These are phyloP conservation scores for Warburgia ugandensis DNA, from an alignment of 164 flowering plant species.

Conservation along the genomic window DNA sequence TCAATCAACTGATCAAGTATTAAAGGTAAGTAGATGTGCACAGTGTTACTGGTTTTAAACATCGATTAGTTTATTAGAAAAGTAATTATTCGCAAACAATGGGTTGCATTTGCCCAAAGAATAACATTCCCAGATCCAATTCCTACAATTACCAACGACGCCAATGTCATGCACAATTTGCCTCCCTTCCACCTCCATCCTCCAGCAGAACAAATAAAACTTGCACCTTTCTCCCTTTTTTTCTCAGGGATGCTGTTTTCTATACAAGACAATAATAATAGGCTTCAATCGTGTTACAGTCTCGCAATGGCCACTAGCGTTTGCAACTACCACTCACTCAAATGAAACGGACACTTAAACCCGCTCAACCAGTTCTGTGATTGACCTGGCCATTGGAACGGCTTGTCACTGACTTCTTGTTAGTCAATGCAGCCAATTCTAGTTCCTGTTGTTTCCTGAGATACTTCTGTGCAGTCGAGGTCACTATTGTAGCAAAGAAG, in stretches of 20 bases:
- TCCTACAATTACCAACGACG: background rate
- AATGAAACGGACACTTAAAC: too few relatives aligned
- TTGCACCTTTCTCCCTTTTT: too few relatives aligned
- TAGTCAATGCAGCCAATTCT: conserved; percentile 35
- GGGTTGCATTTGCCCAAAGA: conserved; percentile 6
- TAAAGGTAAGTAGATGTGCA: too few relatives aligned
- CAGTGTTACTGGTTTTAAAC: background rate
- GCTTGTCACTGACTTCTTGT: background rate
- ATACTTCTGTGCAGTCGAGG: conserved; percentile 66
- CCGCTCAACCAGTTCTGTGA: too few relatives aligned
- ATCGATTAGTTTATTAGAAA: background rate
- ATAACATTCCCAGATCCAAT: conserved; percentile 7
- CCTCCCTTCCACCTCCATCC: too few relatives aligned
- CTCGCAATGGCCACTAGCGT: too few relatives aligned
- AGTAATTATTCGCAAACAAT: too few relatives aligned
- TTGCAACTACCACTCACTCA: too few relatives aligned
- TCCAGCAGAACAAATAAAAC: too few relatives aligned
- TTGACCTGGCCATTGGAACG: background rate
- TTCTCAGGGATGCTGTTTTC: too few relatives aligned
- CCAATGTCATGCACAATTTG: background rate
- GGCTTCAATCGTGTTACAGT: background rate
- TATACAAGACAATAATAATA: conserved; percentile 1
- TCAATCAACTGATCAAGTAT: too few relatives aligned
- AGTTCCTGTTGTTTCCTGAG: conserved; percentile 68
- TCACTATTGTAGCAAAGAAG: conserved; percentile 76